Percentiles rank a stretch among this genome's conserved stretches.
phyloP scores from a whole-genome alignment of 306 rosid species.

The Lotus japonicus region DNA sequence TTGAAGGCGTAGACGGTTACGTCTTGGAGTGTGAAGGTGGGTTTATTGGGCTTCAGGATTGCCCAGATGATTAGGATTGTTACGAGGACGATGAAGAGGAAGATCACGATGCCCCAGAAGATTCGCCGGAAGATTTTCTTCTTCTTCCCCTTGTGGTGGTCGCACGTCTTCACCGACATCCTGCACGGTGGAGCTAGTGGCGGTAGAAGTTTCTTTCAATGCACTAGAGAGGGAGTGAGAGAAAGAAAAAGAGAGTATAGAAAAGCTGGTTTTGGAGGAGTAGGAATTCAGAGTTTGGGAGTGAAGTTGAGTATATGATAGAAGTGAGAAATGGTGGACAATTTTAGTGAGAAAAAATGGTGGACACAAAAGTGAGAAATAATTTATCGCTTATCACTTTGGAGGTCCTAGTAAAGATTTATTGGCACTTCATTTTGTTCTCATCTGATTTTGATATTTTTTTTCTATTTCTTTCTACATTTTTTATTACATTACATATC shows the following conservation, averaged over 20 bases:
- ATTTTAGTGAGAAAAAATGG: neutral
- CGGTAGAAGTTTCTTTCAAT: too few species aligned
- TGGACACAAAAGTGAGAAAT: too few species aligned
- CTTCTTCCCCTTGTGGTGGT: slow-evolving; percentile 39
- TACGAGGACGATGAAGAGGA: slow-evolving; percentile 54
- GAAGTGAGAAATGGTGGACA: neutral
- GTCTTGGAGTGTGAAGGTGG: slow-evolving; percentile 82
- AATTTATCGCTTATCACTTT: too few species aligned
- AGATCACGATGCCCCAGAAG: slow-evolving; percentile 37
- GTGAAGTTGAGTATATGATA: too few species aligned
- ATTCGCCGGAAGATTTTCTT: neutral
- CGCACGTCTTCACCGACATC: slow-evolving; percentile 58
- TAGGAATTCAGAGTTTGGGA: too few species aligned
- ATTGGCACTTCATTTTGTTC: too few species aligned
- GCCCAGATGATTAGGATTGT: slow-evolving; percentile 71
- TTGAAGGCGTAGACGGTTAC: slow-evolving; percentile 90
- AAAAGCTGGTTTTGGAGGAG: neutral
- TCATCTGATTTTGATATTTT: too few species aligned
- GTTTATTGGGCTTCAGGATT: slow-evolving; percentile 61
- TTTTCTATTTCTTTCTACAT: too few species aligned
- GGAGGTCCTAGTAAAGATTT: too few species aligned
- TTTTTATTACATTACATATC: too few species aligned
- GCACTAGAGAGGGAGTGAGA: neutral
- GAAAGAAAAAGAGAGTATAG: too few species aligned
- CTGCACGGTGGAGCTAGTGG: neutral